Conservation (phyloP, 179 eudicot genomes). For the Camellia oleifera region DNA sequence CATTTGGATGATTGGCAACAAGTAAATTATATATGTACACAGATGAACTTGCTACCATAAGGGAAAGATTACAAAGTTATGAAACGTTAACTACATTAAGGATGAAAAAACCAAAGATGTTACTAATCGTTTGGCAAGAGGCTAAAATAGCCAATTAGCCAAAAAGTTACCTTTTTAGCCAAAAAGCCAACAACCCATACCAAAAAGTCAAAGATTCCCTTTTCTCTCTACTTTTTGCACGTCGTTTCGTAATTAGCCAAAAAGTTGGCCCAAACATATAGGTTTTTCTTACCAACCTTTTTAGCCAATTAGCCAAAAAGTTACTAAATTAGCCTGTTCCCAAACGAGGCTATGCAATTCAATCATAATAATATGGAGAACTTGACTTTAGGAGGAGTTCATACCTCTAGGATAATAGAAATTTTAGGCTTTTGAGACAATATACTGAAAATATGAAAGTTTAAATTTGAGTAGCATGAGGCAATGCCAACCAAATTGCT, state of each 20-base stretch:
- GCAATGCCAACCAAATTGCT: background rate
- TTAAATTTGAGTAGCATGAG: background rate
- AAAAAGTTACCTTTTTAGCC: too few relatives aligned
- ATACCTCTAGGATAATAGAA: background rate
- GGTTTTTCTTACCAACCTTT: too few relatives aligned
- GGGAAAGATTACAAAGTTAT: background rate
- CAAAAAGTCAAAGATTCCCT: too few relatives aligned
- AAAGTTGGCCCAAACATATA: too few relatives aligned
- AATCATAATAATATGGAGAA: background rate
- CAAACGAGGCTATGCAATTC: too few relatives aligned
- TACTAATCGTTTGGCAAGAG: background rate
- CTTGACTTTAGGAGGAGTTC: background rate
- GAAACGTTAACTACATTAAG: background rate
- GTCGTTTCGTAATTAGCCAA: too few relatives aligned
- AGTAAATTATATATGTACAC: background rate
- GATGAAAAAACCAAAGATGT: background rate
- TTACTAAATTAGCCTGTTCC: too few relatives aligned
- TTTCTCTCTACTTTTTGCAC: too few relatives aligned
- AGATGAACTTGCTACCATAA: background rate
- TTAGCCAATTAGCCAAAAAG: too few relatives aligned
- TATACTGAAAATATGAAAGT: background rate
- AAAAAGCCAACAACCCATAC: too few relatives aligned
- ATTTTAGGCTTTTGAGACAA: background rate
- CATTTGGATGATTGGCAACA: background rate
- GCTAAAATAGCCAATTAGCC: too few relatives aligned